phyloP scores from a whole-genome alignment of 257 asterid genomes.

The Anisodus acutangulus region DNA sequence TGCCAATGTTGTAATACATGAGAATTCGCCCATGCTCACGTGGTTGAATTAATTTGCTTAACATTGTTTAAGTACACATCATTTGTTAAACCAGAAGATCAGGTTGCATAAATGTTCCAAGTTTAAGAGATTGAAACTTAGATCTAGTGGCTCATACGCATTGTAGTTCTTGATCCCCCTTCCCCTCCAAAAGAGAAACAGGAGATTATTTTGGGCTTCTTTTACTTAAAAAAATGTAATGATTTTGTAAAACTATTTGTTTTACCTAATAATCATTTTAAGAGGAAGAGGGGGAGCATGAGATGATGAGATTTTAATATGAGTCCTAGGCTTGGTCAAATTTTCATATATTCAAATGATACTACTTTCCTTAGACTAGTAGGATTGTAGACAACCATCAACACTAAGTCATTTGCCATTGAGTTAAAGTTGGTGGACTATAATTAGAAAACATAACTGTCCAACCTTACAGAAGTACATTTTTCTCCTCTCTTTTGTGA shows the following conservation, averaged over 20 bases:
- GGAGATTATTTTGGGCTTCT: neutral
- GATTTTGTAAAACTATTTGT: neutral
- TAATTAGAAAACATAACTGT: neutral
- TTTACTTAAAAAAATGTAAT: neutral
- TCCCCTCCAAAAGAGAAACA: constrained; percentile 15
- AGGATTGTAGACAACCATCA: constrained; percentile 2
- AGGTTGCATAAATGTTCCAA: neutral
- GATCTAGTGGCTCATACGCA: neutral
- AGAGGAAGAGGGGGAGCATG: neutral
- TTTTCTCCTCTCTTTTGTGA: constrained; percentile 10
- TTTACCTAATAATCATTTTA: neutral
- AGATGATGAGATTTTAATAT: too few relatives aligned
- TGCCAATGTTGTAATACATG: neutral
- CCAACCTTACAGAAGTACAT: constrained; percentile 1
- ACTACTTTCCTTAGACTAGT: constrained; percentile 17
- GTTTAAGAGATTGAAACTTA: neutral
- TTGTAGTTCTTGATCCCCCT: neutral
- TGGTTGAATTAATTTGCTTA: neutral
- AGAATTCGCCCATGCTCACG: neutral
- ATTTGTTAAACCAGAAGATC: neutral
- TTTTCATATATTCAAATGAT: neutral
- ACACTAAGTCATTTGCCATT: constrained; percentile 1
- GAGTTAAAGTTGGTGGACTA: constrained; percentile 26
- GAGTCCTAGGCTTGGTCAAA: neutral
- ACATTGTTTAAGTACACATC: neutral